Percentiles rank a stretch among this genome's conserved stretches.
Evolutionary conservation across 164 flowering plant species (phyloP).

Genomic region (Paratinospora sagittata): DNA sequence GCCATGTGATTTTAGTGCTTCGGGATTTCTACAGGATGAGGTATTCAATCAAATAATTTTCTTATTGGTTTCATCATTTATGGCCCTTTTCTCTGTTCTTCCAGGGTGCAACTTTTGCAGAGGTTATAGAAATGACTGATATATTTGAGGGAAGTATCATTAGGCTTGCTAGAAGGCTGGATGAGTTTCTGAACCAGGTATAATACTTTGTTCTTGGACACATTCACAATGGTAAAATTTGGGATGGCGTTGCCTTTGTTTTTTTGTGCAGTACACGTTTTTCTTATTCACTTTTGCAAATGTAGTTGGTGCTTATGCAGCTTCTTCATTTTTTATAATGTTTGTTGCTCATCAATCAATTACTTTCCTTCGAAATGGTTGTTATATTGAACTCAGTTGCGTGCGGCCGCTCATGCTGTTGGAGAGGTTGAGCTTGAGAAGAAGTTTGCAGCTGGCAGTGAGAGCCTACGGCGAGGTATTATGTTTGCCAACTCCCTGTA

Average conservation of each 20-base stretch:
- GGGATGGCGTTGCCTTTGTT: background rate
- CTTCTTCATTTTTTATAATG: background rate
- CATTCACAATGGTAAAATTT: background rate
- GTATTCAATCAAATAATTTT: background rate
- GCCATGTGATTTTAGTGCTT: background rate
- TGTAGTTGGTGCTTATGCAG: background rate
- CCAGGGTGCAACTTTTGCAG: conserved; percentile 84
- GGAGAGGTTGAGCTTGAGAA: conserved; percentile 78
- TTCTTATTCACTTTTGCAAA: background rate
- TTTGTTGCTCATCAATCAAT: background rate
- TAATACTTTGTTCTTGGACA: background rate
- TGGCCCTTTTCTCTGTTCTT: background rate
- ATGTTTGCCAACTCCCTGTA: conserved; percentile 86
- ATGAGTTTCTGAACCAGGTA: conserved; percentile 98
- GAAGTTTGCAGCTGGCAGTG: conserved; percentile 81
- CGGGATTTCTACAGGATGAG: background rate
- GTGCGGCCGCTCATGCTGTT: conserved; percentile 90
- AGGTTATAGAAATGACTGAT: conserved; percentile 93
- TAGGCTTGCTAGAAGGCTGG: conserved; percentile 80
- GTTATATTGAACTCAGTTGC: conserved; percentile 35
- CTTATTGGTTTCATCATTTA: background rate
- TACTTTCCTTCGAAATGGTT: background rate
- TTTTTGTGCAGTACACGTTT: background rate
- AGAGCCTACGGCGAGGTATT: conserved; percentile 85
- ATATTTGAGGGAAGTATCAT: conserved; percentile 96